phyloP scores from a whole-genome alignment of 1,284 basidiomycete species.

The Amylostereum areolatum region DNA sequence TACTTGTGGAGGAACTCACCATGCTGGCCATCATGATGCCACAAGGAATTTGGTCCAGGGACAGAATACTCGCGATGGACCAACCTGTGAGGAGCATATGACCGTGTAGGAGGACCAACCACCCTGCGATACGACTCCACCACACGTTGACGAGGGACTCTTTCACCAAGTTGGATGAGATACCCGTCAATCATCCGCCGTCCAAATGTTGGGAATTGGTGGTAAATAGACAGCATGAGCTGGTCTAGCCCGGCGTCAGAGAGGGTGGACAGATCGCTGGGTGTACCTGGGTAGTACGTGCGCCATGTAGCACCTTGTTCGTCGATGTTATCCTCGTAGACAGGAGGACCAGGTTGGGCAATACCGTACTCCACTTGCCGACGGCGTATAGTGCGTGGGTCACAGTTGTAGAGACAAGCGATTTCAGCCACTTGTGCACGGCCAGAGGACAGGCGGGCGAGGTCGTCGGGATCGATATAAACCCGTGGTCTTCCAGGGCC shows the following conservation, averaged over 20 bases:
- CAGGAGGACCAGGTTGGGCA: constrained; percentile 22
- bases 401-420: constrained; percentile 15
- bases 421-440: constrained; percentile 22
- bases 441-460: constrained; percentile 17
- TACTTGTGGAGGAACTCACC: too few relatives aligned
- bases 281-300: not conserved
- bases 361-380: constrained; percentile 25
- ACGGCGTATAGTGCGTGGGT: constrained; percentile 22
- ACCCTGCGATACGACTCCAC: constrained; percentile 13
- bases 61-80: constrained; percentile 26
- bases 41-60: constrained; percentile 31
- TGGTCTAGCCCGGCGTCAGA: constrained; percentile 16
- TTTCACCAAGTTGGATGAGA: constrained; percentile 10
- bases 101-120: constrained; percentile 12
- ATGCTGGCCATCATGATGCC: constrained; percentile 47
- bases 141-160: constrained; percentile 11
- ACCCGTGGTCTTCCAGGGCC: constrained; percentile 20
- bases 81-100: constrained; percentile 24
- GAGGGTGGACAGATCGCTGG: not conserved
- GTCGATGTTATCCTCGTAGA: constrained; percentile 9
- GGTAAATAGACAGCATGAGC: constrained; percentile 12
- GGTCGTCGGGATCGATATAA: constrained; percentile 22
- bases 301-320: not conserved
- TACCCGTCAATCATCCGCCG: constrained; percentile 18
- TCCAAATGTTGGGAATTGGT: constrained; percentile 18